Evolutionary conservation across 805 yeast species (phyloP).

Genomic region (Saccharomycopsis sp.): DNA sequence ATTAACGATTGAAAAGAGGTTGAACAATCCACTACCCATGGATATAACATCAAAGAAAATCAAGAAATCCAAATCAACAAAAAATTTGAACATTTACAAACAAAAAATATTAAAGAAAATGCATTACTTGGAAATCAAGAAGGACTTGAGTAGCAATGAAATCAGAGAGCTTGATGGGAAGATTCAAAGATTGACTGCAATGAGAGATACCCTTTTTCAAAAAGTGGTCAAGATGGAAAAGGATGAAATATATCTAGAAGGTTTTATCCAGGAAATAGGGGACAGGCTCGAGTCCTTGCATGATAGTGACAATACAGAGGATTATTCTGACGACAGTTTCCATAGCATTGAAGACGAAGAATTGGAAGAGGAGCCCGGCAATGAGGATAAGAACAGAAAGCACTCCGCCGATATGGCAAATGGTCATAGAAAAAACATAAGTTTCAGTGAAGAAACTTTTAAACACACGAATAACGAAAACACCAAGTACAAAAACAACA

Average conservation of each 20-base stretch:
- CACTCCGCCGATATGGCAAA: constrained; percentile 1
- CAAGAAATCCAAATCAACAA: constrained; percentile 34
- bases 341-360: constrained; percentile 21
- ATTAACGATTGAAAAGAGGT: constrained; percentile 20
- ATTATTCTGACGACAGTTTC: neutral
- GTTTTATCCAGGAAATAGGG: constrained; percentile 35
- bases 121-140: constrained; percentile 51
- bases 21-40: constrained; percentile 28
- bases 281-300: constrained; percentile 30
- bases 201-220: constrained; percentile 48
- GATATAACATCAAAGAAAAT: constrained; percentile 36
- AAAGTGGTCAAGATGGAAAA: constrained; percentile 53
- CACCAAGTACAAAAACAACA: neutral
- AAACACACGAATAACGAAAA: too few relatives aligned
- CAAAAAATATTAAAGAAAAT: constrained; percentile 36
- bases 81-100: constrained; percentile 31
- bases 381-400: constrained; percentile 16
- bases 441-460: neutral
- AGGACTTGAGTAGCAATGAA: constrained; percentile 55
- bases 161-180: constrained; percentile 54
- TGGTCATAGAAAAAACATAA: neutral
- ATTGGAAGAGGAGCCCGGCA: too few relatives aligned
- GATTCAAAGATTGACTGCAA: constrained; percentile 40
- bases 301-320: neutral
- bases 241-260: constrained; percentile 48